A percentile compares a stretch with the other conserved stretches of the same genome.
These are phyloP conservation scores for Hericium alpestre DNA, from an alignment of 768 basidiomycete genomes.

Conservation along the genomic window DNA sequence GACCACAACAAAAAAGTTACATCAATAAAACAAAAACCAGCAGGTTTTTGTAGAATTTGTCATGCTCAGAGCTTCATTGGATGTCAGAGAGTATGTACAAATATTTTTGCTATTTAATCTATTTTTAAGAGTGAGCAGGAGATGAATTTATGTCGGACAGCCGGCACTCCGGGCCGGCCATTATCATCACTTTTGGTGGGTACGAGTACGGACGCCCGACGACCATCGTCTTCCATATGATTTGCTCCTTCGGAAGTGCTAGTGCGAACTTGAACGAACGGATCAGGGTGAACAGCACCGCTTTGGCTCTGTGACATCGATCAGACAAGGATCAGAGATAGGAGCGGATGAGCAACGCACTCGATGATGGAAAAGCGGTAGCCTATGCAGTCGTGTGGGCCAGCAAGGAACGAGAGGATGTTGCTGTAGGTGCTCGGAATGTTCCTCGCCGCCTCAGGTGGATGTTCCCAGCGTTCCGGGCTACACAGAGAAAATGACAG, in stretches of 20 bases:
- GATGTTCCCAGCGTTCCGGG: constrained; percentile 13
- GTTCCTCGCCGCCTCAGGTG: constrained; percentile 3
- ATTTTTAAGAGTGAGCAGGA: too few relatives aligned
- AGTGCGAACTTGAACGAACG: constrained; percentile 17
- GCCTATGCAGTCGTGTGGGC: constrained; percentile 12
- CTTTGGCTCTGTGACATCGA: constrained; percentile 12
- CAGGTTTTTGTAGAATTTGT: too few relatives aligned
- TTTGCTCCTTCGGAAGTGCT: constrained; percentile 1
- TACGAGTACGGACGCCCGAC: constrained; percentile 14
- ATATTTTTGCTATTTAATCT: too few relatives aligned
- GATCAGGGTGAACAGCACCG: constrained; percentile 15
- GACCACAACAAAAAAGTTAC: too few relatives aligned
- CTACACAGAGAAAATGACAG: not conserved
- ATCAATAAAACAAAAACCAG: too few relatives aligned
- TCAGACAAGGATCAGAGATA: not conserved
- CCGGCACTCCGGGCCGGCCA: too few relatives aligned
- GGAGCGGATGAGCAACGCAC: not conserved
- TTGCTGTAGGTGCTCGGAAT: constrained; percentile 11
- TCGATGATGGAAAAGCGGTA: constrained; percentile 12
- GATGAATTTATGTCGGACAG: too few relatives aligned
- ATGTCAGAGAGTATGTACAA: too few relatives aligned
- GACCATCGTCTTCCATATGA: constrained; percentile 3
- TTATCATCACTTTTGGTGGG: too few relatives aligned
- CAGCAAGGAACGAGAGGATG: constrained; percentile 8
- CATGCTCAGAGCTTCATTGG: too few relatives aligned